These are phyloP conservation scores for Phoenix dactylifera DNA, from an alignment of 176 grass and related monocot species.

Conservation along the genomic window DNA sequence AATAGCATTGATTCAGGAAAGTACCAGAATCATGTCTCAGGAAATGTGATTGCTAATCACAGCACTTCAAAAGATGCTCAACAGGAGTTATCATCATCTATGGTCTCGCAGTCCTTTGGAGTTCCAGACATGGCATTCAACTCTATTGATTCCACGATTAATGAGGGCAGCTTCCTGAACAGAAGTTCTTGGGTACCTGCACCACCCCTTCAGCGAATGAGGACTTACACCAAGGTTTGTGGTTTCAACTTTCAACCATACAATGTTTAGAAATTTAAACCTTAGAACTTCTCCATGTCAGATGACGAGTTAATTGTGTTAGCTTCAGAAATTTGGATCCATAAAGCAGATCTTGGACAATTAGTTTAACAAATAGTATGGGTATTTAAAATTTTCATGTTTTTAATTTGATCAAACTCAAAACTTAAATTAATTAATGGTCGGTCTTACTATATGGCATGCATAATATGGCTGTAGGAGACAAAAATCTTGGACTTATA, in stretches of 20 bases:
- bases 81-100: conserved; percentile 70
- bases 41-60: conserved; percentile 46
- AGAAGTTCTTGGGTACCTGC: conserved; percentile 38
- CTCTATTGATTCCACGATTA: conserved; percentile 70
- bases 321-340: too few species aligned
- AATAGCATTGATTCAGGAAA: conserved; percentile 43
- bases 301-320: too few species aligned
- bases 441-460: too few species aligned
- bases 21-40: conserved; percentile 44
- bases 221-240: conserved; percentile 79
- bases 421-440: too few species aligned
- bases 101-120: conserved; percentile 68
- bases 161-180: conserved; percentile 45
- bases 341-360: too few species aligned
- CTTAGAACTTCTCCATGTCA: too few species aligned
- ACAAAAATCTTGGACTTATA: too few species aligned
- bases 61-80: conserved; percentile 58
- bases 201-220: conserved; percentile 52
- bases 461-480: too few species aligned
- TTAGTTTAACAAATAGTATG: too few species aligned
- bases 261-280: too few species aligned
- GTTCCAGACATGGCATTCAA: conserved; percentile 65
- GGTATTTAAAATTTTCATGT: too few species aligned
- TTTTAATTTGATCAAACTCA: too few species aligned
- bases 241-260: conserved; percentile 9